Base-by-base conservation (phyloP, 208 protist genomes). In the Crithidia mellificae region DNA sequence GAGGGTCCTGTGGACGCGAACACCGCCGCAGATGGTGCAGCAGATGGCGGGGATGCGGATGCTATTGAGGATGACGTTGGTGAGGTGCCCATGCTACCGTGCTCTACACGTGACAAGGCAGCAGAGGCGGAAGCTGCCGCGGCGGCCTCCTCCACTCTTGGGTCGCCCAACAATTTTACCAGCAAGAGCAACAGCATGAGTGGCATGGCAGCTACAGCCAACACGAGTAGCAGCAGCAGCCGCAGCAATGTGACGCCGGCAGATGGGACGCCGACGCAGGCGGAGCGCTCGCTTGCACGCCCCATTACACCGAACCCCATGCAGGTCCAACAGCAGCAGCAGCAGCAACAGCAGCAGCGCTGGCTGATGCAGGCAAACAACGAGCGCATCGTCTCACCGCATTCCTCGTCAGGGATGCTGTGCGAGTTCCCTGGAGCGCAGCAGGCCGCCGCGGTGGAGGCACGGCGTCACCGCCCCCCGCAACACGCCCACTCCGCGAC, bases 321-420 rank as follows among this genome's bases (percentile, higher is more conserved):
- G 46, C 19, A 47, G 22, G 24, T 7, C 17, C 20, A 65, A 34
- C 59, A 65, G 22, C 41, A 63, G n/a, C 36, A 47, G 19, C 30
- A 55, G 6, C 59, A n/a, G n/a, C n/a, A 44, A 12, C 34, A 58
- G 53, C 34, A 47, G 19, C 30, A 55, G 6, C 59, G 20, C 29
- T 63, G 57, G 57, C 43, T 51, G 9, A 38, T 65, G 47, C 46
- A 65, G 46, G 46, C n/a, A 6, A 65, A 44, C 20, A 81, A 73
- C 43, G 71, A 73, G 19, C 65, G 63, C 50, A 81, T 77, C 38
- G 70, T 77, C 36, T 68, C 76, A 17, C 53, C 76, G 27, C 70
- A 63, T 62, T 81, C 66, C 0, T 72, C 68, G 8, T 51, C 47
- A 0, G 47, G 52, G 19, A 43, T 72, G 15, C 46, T 67, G 39